A percentile compares a stretch with the other conserved stretches of the same genome.
phyloP scores from a whole-genome alignment of 2,329 filamentous ascomycete genomes.

The Akanthomyces muscarius region DNA sequence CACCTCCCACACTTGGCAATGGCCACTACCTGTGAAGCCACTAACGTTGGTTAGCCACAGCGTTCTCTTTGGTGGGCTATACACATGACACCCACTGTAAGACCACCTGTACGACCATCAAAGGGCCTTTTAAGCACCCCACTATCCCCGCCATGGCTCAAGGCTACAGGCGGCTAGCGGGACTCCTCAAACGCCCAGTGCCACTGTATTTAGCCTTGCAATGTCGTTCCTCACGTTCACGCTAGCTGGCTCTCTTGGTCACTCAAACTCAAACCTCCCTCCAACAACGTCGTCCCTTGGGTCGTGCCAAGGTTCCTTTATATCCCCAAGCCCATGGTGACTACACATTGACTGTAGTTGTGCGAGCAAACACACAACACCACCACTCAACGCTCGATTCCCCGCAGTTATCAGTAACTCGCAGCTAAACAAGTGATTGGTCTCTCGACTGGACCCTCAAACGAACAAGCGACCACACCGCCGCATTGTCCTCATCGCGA shows the following conservation, averaged over 20 bases:
- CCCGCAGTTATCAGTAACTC: neutral
- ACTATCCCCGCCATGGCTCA: neutral
- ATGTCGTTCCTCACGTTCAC: slow-evolving; percentile 1
- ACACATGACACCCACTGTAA: too few species aligned
- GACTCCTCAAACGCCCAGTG: neutral
- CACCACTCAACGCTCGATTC: neutral
- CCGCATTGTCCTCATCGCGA: neutral
- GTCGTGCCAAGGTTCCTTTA: neutral
- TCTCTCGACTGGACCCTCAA: neutral
- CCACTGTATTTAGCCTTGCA: slow-evolving; percentile 1
- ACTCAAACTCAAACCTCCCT: slow-evolving; percentile 6
- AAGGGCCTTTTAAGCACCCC: too few species aligned
- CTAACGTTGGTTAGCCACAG: neutral
- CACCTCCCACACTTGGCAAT: neutral
- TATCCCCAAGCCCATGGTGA: neutral
- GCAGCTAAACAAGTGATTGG: neutral
- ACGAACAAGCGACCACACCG: neutral
- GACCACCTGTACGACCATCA: too few species aligned
- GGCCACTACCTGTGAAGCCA: neutral
- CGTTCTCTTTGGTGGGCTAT: neutral
- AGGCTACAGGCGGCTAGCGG: slow-evolving; percentile 4
- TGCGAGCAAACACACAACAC: neutral
- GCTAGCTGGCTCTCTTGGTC: slow-evolving; percentile 3
- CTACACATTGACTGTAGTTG: neutral
- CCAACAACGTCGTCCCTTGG: slow-evolving; percentile 1